Evolutionary conservation across 1,139 yeast genomes (phyloP).

Genomic region (Geotrichum phurueaensis): DNA sequence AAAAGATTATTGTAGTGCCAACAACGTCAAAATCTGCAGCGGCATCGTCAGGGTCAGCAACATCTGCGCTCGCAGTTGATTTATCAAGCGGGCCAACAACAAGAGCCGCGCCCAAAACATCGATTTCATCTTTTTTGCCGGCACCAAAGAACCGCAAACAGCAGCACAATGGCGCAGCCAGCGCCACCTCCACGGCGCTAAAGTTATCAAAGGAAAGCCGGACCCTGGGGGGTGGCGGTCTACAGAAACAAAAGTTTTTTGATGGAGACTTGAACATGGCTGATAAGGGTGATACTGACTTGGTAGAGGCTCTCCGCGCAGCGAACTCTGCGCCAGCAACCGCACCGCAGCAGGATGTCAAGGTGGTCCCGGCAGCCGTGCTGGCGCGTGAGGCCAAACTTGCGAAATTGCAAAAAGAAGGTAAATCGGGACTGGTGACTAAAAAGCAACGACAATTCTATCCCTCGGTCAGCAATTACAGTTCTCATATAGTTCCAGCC

Average conservation of each 20-base stretch:
- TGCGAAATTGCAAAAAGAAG: slow-evolving; percentile 17
- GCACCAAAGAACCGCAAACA: slow-evolving; percentile 19
- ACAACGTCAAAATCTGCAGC: background rate
- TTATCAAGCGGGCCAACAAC: background rate
- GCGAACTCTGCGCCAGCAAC: background rate
- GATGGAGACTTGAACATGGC: slow-evolving; percentile 25
- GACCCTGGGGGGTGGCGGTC: slow-evolving; percentile 26
- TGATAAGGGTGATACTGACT: background rate
- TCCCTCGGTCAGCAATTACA: slow-evolving; percentile 11
- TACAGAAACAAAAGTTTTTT: slow-evolving; percentile 21
- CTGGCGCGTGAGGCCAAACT: slow-evolving; percentile 29
- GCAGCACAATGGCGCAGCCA: slow-evolving; percentile 6
- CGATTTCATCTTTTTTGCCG: slow-evolving; percentile 19
- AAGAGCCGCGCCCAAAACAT: slow-evolving; percentile 5
- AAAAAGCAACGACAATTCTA: slow-evolving; percentile 2
- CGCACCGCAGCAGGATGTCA: slow-evolving; percentile 12
- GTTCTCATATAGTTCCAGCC: slow-evolving; percentile 8
- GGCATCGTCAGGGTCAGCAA: background rate
- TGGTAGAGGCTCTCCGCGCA: background rate
- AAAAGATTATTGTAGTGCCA: slow-evolving; percentile 14
- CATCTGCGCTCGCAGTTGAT: background rate
- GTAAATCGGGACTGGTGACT: slow-evolving; percentile 6
- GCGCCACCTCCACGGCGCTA: background rate
- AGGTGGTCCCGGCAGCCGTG: slow-evolving; percentile 28
- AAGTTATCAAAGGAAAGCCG: slow-evolving; percentile 18